Conservation (phyloP, 768 basidiomycete species). For the Russula virescens region DNA sequence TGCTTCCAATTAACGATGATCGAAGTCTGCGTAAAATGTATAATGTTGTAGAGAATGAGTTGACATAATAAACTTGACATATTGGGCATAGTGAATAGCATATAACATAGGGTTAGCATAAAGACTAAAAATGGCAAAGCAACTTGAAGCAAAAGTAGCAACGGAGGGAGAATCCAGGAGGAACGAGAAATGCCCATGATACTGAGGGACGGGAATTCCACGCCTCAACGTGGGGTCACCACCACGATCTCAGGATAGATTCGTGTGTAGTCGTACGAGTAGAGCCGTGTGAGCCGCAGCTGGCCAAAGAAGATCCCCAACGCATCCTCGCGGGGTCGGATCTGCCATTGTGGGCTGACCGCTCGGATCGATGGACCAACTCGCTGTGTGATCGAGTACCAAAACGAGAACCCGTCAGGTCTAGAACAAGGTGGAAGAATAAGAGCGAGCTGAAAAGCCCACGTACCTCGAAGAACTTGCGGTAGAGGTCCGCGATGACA, state of each 20-base stretch:
- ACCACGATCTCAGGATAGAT: slow-evolving; percentile 20
- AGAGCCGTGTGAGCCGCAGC: slow-evolving; percentile 17
- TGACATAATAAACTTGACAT: not conserved
- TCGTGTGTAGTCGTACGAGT: slow-evolving; percentile 8
- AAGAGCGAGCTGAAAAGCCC: not conserved
- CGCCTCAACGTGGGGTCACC: slow-evolving; percentile 9
- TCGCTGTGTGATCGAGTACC: slow-evolving; percentile 1
- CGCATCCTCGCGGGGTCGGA: not conserved
- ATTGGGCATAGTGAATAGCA: not conserved
- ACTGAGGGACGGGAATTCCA: not conserved
- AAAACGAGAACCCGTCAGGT: not conserved
- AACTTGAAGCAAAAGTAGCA: not conserved
- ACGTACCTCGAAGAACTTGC: slow-evolving; percentile 12
- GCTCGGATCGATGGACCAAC: slow-evolving; percentile 9
- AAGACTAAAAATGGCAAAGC: not conserved
- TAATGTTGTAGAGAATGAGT: not conserved
- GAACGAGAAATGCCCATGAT: too few relatives aligned
- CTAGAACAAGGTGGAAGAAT: not conserved
- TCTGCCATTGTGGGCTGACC: slow-evolving; percentile 9
- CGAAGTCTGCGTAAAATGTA: too few relatives aligned
- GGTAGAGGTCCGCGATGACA: slow-evolving; percentile 11
- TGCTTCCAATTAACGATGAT: too few relatives aligned
- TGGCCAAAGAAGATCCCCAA: slow-evolving; percentile 15
- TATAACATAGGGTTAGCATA: slow-evolving; percentile 5
- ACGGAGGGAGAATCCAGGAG: not conserved